Percentiles rank a stretch among this genome's conserved stretches.
phyloP scores from a whole-genome alignment of 2,329 filamentous ascomycete genomes.

The Cordyceps cicadae region DNA sequence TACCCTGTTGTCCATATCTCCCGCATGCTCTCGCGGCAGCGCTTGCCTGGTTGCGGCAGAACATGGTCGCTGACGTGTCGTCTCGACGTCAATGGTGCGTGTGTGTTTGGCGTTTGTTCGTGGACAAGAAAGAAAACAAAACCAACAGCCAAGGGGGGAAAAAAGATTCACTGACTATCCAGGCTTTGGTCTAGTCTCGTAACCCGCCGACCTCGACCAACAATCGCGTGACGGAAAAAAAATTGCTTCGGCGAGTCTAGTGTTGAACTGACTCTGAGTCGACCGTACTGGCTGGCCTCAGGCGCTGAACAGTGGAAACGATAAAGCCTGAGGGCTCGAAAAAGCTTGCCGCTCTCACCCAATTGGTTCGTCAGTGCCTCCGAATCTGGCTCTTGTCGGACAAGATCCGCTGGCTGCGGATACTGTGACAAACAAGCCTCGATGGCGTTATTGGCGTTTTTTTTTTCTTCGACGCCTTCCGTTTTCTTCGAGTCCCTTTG shows the following conservation, averaged over 20 bases:
- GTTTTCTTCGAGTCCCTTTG: neutral
- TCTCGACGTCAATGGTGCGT: neutral
- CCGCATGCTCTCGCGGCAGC: conserved; percentile 1
- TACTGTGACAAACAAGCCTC: neutral
- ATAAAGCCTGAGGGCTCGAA: neutral
- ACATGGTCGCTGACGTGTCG: neutral
- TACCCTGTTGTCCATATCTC: neutral
- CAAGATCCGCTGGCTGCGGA: conserved; percentile 11
- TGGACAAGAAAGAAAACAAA: neutral
- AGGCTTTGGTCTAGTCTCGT: neutral
- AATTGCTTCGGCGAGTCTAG: neutral
- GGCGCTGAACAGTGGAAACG: neutral
- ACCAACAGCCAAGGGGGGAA: neutral
- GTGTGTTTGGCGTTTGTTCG: neutral
- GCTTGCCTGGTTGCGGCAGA: conserved; percentile 6
- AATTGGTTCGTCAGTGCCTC: neutral
- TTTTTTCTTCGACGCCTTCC: neutral
- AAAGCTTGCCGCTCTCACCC: neutral
- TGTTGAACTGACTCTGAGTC: conserved; percentile 6
- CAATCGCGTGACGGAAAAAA: neutral
- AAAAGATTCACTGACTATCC: neutral
- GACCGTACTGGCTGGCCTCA: neutral
- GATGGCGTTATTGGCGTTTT: neutral
- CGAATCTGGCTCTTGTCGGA: neutral
- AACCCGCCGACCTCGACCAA: neutral